Evolutionary conservation across 768 basidiomycete genomes (phyloP), one percentile per base, ranked within the genome.

Genomic region (Chalciporus pseudorubinellus): DNA sequence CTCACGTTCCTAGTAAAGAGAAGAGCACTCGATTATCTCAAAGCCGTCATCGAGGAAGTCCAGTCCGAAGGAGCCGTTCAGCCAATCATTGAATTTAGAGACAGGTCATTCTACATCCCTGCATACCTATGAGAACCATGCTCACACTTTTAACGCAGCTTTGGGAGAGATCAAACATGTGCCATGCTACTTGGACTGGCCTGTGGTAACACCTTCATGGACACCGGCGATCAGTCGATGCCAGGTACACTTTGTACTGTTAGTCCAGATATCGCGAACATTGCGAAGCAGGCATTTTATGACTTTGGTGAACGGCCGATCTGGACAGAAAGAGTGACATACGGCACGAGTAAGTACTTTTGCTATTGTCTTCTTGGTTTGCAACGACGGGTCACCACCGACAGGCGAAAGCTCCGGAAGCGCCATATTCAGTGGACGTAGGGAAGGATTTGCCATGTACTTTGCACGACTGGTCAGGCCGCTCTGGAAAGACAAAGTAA

Each of bases 101-200:
- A 92, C 59, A 89, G 83, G 93, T 85, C 58, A 50, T 73, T 55
- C 34, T 46, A 49, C 36, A 19, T 46, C 10, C 14, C 36, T 21
- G 22, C 48, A 42, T 43, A 10, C n/a, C 5, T 22, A 41, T 41
- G 26, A 28, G 1, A 14, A 42, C n/a, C 21, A 22, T 39, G 41
- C 49, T 57, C 26, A 61, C 39, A 14, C 42, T 45, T 19, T 52
- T 36, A 18, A 14, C 29, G 16, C 59, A 95, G 94, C 63, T 97
- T 89, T 67, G 93, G 94, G 41, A 81, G 92, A 47, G 90, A 94
- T 65, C 90, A 95, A 62, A 88, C 91, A 3, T 95, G 92, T 60
- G 87, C 91, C 6, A 95, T 97, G 89, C 80, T 92, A 16, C 78
- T 95, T 13, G 88, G 85, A 11, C 78, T 98, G 50, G 90, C 92